Evolutionary conservation across 805 yeast genomes (phyloP).

Genomic region (Teunomyces atbi): DNA sequence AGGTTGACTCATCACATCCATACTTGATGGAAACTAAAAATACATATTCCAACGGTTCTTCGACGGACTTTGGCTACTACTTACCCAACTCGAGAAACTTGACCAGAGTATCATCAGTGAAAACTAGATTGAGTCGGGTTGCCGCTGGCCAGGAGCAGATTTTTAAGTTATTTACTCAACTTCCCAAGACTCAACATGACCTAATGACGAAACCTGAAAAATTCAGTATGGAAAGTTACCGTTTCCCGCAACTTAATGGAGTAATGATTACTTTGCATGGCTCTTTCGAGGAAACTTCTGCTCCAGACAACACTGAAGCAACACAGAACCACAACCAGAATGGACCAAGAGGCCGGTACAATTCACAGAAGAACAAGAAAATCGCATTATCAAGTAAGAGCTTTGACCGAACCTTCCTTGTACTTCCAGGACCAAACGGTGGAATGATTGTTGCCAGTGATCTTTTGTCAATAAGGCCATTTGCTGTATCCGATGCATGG

Average conservation of each 20-base stretch:
- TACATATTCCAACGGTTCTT: slow-evolving; percentile 4
- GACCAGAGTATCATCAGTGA: slow-evolving; percentile 54
- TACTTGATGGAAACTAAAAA: slow-evolving; percentile 22
- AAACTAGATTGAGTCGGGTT: slow-evolving; percentile 57
- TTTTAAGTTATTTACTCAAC: slow-evolving; percentile 52
- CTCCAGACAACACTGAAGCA: slow-evolving; percentile 44
- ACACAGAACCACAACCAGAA: slow-evolving; percentile 11
- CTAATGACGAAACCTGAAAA: slow-evolving; percentile 58
- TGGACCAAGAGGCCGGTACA: slow-evolving; percentile 14
- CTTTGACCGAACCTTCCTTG: slow-evolving; percentile 83
- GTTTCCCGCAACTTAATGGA: slow-evolving; percentile 70
- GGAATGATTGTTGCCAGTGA: slow-evolving; percentile 86
- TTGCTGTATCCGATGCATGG: slow-evolving; percentile 61
- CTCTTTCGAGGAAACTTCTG: slow-evolving; percentile 65
- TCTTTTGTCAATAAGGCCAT: slow-evolving; percentile 64
- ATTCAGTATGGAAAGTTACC: slow-evolving; percentile 76
- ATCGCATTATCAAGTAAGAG: slow-evolving; percentile 57
- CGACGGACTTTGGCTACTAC: slow-evolving; percentile 58
- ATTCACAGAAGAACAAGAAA: slow-evolving; percentile 25
- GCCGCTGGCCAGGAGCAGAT: slow-evolving; percentile 71
- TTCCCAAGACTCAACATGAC: slow-evolving; percentile 81
- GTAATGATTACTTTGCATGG: slow-evolving; percentile 83
- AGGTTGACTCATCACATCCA: slow-evolving; percentile 73
- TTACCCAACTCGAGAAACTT: slow-evolving; percentile 75
- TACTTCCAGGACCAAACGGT: slow-evolving; percentile 67